These are phyloP conservation scores for Talaromyces liani DNA, from an alignment of 495 filamentous ascomycete genomes.

Conservation along the genomic window DNA sequence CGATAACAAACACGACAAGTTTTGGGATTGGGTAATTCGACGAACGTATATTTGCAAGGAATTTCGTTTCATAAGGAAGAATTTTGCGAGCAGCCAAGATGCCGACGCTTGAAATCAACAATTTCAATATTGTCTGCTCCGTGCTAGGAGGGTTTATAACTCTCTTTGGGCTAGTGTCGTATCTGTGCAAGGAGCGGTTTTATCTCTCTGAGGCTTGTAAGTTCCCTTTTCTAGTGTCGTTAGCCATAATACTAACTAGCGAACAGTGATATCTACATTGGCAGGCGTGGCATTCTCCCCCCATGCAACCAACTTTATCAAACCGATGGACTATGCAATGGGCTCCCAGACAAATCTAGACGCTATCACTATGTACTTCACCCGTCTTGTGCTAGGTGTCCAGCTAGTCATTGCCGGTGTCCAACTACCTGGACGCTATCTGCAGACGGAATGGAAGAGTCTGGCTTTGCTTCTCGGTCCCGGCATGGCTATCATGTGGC, in stretches of 20 bases:
- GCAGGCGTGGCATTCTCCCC: conserved; percentile 75
- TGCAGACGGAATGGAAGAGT: conserved; percentile 72
- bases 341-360: conserved; percentile 52
- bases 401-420: conserved; percentile 86
- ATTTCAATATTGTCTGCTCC: conserved; percentile 86
- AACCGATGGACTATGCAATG: conserved; percentile 68
- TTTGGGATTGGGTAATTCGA: not conserved
- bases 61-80: not conserved
- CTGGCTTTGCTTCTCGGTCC: conserved; percentile 73
- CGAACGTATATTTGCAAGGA: not conserved
- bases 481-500: conserved; percentile 84
- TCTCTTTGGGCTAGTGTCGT: conserved; percentile 81
- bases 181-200: conserved; percentile 81
- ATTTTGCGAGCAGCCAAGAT: conserved; percentile 34
- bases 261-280: conserved; percentile 70
- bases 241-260: not conserved
- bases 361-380: conserved; percentile 71
- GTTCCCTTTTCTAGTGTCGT: conserved; percentile 20
- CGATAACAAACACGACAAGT: not conserved
- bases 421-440: conserved; percentile 83
- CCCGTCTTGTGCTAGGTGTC: conserved; percentile 81
- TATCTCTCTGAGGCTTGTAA: conserved; percentile 85
- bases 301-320: conserved; percentile 67
- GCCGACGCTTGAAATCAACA: conserved; percentile 69
- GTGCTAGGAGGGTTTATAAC: conserved; percentile 83